A percentile compares a stretch with the other conserved stretches of the same genome.
phyloP scores from a whole-genome alignment of 2,329 filamentous ascomycete genomes.

The Phaeosphaeria sp. region DNA sequence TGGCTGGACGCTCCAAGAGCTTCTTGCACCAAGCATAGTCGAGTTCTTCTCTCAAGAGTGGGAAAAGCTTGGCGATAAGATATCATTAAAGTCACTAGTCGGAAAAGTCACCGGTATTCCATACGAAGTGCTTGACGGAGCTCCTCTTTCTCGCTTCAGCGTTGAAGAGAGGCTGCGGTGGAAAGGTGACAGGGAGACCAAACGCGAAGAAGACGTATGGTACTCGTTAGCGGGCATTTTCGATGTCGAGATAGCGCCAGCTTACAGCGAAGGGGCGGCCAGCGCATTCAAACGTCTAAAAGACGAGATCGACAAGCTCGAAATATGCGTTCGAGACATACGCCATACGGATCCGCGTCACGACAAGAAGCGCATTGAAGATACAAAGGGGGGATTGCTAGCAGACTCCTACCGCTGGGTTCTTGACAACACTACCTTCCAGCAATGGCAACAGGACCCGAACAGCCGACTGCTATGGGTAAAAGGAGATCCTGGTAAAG shows the following conservation, averaged over 20 bases:
- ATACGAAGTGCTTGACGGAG: conserved; percentile 3
- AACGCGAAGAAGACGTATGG: conserved; percentile 5
- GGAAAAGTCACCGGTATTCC: neutral
- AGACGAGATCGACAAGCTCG: conserved; percentile 8
- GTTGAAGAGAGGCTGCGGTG: conserved; percentile 14
- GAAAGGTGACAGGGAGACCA: conserved; percentile 16
- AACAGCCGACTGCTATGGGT: conserved; percentile 4
- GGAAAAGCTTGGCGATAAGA: neutral
- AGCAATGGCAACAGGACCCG: conserved; percentile 3
- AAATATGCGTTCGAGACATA: conserved; percentile 13
- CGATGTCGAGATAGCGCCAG: conserved; percentile 4
- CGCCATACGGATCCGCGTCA: conserved; percentile 9
- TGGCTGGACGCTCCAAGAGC: too few relatives aligned
- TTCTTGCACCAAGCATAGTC: neutral
- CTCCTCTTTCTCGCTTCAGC: conserved; percentile 5
- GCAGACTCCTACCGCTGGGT: conserved; percentile 9
- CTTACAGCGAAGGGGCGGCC: conserved; percentile 9
- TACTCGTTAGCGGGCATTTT: conserved; percentile 15
- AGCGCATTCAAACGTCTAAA: conserved; percentile 18
- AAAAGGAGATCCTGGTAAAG: conserved; percentile 5
- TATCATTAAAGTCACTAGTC: neutral
- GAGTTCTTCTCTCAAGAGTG: conserved; percentile 2
- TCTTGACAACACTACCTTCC: conserved; percentile 4
- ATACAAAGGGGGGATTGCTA: conserved; percentile 3
- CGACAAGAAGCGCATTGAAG: too few relatives aligned